Evolutionary conservation across 2,329 filamentous ascomycete genomes (phyloP).

Genomic region (Fusarium graminum): DNA sequence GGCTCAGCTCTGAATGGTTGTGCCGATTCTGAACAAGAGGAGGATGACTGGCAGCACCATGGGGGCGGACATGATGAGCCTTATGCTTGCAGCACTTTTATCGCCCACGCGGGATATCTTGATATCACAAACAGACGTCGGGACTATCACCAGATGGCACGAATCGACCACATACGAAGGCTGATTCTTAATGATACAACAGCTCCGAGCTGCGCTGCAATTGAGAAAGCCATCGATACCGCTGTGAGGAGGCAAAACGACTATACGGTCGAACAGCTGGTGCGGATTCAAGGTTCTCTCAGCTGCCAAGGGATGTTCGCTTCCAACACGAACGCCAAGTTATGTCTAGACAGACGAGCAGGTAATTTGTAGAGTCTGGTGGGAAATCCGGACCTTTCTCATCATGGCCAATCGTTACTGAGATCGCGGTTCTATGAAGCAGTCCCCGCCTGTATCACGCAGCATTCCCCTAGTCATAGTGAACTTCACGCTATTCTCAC

Average conservation of each 20-base stretch:
- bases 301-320: too few species aligned
- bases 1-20: background rate
- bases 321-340: too few species aligned
- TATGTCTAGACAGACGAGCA: too few species aligned
- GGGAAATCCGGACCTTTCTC: too few species aligned
- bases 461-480: too few species aligned
- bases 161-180: background rate
- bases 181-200: background rate
- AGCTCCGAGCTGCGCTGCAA: background rate
- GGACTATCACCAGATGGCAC: background rate
- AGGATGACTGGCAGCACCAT: background rate
- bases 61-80: too few species aligned
- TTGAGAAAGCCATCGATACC: background rate
- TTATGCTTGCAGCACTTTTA: background rate
- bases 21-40: background rate
- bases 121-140: background rate
- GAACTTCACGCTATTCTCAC: too few species aligned
- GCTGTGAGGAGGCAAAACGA: background rate
- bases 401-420: too few species aligned
- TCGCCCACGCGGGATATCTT: background rate
- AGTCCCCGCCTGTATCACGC: too few species aligned
- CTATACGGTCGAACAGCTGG: background rate
- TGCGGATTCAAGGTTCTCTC: background rate
- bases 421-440: too few species aligned
- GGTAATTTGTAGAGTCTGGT: too few species aligned